phyloP scores from a whole-genome alignment of 1,284 basidiomycete genomes.

The Malassezia sympodialis region DNA sequence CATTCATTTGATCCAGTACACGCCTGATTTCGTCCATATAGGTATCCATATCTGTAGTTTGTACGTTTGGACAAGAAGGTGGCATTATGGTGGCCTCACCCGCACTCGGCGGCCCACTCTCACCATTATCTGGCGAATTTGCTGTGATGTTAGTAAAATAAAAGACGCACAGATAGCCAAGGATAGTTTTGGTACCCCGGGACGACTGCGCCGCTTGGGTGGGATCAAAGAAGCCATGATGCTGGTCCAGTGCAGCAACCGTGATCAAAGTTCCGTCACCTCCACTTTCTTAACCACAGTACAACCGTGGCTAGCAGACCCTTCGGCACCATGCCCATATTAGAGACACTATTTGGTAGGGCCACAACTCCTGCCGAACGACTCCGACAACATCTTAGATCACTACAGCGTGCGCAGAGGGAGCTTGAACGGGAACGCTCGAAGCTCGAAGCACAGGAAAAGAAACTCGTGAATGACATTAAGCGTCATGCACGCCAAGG shows the following conservation, averaged over 20 bases:
- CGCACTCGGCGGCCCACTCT: background rate
- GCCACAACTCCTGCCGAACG: slow-evolving; percentile 90
- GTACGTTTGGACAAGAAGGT: background rate
- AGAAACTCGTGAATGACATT: slow-evolving; percentile 63
- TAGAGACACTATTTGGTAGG: slow-evolving; percentile 61
- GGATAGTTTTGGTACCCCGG: slow-evolving; percentile 9
- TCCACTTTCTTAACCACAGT: background rate
- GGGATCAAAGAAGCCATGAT: slow-evolving; percentile 40
- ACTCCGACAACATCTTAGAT: slow-evolving; percentile 86
- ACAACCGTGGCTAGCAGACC: background rate
- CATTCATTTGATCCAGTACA: background rate
- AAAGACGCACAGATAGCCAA: slow-evolving; percentile 18
- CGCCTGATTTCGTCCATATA: slow-evolving; percentile 13
- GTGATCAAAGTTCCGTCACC: background rate
- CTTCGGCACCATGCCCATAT: slow-evolving; percentile 17
- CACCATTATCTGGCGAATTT: background rate
- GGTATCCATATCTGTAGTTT: background rate
- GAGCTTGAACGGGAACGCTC: slow-evolving; percentile 89
- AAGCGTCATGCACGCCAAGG: slow-evolving; percentile 91
- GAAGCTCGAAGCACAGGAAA: slow-evolving; percentile 78
- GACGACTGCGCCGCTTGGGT: slow-evolving; percentile 32
- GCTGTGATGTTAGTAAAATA: background rate
- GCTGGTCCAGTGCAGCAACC: background rate
- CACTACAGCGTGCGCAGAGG: slow-evolving; percentile 87
- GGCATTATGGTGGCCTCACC: slow-evolving; percentile 17